Evolutionary conservation across 495 filamentous ascomycete genomes (phyloP).

Genomic region (Tuber borchii): DNA sequence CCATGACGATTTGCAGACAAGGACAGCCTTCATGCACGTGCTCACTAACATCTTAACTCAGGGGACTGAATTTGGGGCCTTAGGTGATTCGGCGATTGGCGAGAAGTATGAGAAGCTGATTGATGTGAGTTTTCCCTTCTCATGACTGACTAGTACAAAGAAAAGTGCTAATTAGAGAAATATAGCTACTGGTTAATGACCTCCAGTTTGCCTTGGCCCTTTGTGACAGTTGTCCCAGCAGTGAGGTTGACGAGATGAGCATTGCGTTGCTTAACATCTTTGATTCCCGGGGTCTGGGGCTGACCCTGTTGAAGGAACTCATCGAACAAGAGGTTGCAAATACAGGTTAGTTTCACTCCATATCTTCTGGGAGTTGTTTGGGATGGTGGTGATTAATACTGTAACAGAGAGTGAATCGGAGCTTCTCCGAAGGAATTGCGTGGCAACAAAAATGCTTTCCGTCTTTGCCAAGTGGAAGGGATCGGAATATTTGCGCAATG

Average conservation of each 20-base stretch:
- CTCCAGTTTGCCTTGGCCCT: slow-evolving; percentile 56
- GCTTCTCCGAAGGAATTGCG: slow-evolving; percentile 57
- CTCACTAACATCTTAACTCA: slow-evolving; percentile 62
- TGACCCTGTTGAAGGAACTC: slow-evolving; percentile 56
- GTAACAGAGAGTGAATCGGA: slow-evolving; percentile 55
- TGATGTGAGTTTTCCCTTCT: slow-evolving; percentile 45
- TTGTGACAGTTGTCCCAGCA: slow-evolving; percentile 57
- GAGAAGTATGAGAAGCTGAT: slow-evolving; percentile 59
- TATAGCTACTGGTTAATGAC: slow-evolving; percentile 54
- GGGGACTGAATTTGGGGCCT: slow-evolving; percentile 60
- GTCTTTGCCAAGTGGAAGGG: slow-evolving; percentile 65
- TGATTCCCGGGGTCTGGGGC: slow-evolving; percentile 55
- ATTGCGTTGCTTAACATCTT: slow-evolving; percentile 61
- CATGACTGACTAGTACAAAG: slow-evolving; percentile 9
- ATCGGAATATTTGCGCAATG: slow-evolving; percentile 54
- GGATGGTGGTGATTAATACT: slow-evolving; percentile 17
- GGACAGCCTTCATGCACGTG: slow-evolving; percentile 61
- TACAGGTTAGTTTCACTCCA: slow-evolving; percentile 46
- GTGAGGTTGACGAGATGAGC: slow-evolving; percentile 60
- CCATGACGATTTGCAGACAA: slow-evolving; percentile 59
- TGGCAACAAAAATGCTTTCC: slow-evolving; percentile 63
- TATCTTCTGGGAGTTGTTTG: not conserved
- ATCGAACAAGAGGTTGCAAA: slow-evolving; percentile 61
- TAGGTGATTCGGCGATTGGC: slow-evolving; percentile 57
- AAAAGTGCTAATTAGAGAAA: not conserved